Percentiles rank a stretch among this genome's conserved stretches.
Evolutionary conservation across 2,329 filamentous ascomycete species (phyloP).

Genomic region (Clonostachys rhizophaga): DNA sequence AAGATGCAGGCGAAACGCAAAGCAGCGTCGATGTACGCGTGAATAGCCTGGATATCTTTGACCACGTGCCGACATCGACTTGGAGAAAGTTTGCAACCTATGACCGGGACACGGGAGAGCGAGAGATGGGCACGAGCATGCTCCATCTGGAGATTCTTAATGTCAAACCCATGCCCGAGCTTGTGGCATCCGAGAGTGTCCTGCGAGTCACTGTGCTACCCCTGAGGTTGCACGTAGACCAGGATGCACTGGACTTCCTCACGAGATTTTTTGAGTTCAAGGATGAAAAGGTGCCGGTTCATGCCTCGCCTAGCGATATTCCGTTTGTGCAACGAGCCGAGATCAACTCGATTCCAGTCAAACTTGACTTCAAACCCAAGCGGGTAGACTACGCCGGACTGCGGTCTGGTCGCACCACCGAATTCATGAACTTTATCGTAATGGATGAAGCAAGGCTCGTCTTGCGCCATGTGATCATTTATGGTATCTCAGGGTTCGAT

Average conservation of each 20-base stretch:
- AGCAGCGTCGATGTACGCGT: conserved; percentile 84
- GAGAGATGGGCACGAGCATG: conserved; percentile 85
- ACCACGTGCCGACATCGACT: conserved; percentile 90
- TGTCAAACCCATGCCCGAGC: conserved; percentile 77
- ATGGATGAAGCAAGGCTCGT: conserved; percentile 85
- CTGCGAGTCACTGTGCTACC: conserved; percentile 76
- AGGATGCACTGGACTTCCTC: conserved; percentile 95
- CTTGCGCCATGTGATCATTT: conserved; percentile 84
- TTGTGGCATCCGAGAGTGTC: conserved; percentile 87
- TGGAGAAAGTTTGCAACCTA: conserved; percentile 99
- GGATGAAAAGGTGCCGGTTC: conserved; percentile 58
- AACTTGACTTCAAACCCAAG: conserved; percentile 94
- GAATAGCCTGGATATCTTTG: conserved; percentile 82
- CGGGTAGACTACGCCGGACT: conserved; percentile 93
- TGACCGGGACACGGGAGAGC: conserved; percentile 78
- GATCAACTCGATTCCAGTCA: conserved; percentile 76
- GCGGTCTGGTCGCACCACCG: conserved; percentile 87
- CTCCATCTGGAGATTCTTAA: conserved; percentile 83
- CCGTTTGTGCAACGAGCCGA: conserved; percentile 90
- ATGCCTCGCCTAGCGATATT: conserved; percentile 61
- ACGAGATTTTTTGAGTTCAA: conserved; percentile 98
- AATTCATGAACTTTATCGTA: conserved; percentile 98
- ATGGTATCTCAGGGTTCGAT: conserved; percentile 88
- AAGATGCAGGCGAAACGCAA: conserved; percentile 73
- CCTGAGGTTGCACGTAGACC: conserved; percentile 88